Conservation (phyloP, 1,139 yeast species). For the Candida glucosophila region DNA sequence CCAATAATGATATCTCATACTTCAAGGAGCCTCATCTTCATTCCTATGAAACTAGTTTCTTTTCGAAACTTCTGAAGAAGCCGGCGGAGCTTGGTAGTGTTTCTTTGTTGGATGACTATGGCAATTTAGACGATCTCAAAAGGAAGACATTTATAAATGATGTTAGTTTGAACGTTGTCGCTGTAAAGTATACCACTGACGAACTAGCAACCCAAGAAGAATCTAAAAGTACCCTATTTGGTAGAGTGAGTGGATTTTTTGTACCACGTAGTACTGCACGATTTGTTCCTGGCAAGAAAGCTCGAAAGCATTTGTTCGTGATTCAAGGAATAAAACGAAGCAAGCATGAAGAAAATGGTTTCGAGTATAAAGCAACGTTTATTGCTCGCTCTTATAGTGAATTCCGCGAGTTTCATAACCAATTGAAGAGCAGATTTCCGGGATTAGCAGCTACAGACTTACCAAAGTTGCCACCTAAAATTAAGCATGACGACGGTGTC, state of each 20-base stretch:
- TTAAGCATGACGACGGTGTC: conserved; percentile 33
- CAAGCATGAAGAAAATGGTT: conserved; percentile 13
- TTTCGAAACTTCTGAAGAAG: conserved; percentile 24
- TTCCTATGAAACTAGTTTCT: conserved; percentile 45
- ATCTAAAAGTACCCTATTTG: neutral
- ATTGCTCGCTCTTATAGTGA: conserved; percentile 60
- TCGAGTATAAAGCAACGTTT: conserved; percentile 23
- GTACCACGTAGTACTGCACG: conserved; percentile 5
- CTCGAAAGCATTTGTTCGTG: conserved; percentile 27
- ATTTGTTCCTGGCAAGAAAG: conserved; percentile 5
- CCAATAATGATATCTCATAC: conserved; percentile 49
- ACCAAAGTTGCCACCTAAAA: conserved; percentile 43
- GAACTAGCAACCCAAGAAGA: conserved; percentile 1
- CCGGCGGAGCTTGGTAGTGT: conserved; percentile 1
- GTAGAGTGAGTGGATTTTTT: neutral
- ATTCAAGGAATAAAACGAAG: conserved; percentile 24
- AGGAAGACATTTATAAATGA: conserved; percentile 60
- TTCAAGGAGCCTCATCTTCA: conserved; percentile 41
- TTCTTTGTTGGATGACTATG: conserved; percentile 27
- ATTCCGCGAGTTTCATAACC: conserved; percentile 47
- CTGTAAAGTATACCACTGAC: conserved; percentile 37
- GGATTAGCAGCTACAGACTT: conserved; percentile 61
- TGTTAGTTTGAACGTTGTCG: conserved; percentile 52
- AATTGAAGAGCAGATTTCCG: conserved; percentile 51
- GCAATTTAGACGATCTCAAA: conserved; percentile 18